phyloP scores from a whole-genome alignment of 176 grass and related monocot species.

The Coix lacrymajobi region DNA sequence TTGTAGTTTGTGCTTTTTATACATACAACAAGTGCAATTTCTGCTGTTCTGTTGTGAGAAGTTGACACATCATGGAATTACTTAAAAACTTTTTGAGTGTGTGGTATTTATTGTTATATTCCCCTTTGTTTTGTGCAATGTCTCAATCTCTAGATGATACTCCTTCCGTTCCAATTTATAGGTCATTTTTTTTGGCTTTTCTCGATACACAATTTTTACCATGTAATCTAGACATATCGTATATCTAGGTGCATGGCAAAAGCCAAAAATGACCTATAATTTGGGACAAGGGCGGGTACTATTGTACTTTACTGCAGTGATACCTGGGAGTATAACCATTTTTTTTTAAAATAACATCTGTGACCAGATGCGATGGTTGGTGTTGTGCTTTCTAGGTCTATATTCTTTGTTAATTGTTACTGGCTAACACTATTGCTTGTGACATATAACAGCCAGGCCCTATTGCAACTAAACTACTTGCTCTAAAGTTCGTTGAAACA shows the following conservation, averaged over 20 bases:
- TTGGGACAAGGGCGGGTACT: no score
- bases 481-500: conserved; percentile 81
- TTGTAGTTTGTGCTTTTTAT: conserved; percentile 14
- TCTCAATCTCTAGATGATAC: conserved; percentile 1
- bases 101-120: conserved; percentile 14
- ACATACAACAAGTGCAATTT: conserved; percentile 3
- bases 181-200: no score
- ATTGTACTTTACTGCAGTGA: neutral
- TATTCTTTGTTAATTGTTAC: conserved; percentile 22
- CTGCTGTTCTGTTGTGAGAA: conserved; percentile 1
- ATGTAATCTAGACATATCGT: no score
- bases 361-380: conserved; percentile 17
- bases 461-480: conserved; percentile 67
- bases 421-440: conserved; percentile 32
- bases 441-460: conserved; percentile 53
- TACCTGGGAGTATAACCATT: neutral
- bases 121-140: neutral
- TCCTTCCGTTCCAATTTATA: no score
- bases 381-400: conserved; percentile 6
- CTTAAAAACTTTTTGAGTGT: conserved; percentile 8
- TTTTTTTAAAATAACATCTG: conserved; percentile 14
- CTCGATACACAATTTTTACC: no score
- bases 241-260: no score
- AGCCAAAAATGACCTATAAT: no score
- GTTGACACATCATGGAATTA: conserved; percentile 33